Conservation (phyloP, 2,329 filamentous ascomycete genomes). For the Dryadomyces quercivorus region DNA sequence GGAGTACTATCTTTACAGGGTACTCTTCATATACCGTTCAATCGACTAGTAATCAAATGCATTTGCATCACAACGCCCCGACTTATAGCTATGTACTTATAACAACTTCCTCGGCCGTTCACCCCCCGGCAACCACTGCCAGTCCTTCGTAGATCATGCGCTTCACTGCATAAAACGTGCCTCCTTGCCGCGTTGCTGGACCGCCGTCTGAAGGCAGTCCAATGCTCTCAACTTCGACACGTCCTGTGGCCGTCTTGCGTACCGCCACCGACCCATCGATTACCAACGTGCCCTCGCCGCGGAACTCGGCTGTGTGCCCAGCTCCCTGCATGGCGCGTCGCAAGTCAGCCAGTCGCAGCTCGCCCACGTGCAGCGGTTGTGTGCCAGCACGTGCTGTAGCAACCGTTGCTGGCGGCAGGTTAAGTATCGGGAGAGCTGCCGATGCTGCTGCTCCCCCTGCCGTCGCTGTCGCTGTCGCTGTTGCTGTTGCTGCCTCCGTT, state of each 20-base stretch:
- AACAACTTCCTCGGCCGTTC: slow-evolving; percentile 8
- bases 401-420: slow-evolving; percentile 45
- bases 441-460: slow-evolving; percentile 9
- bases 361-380: slow-evolving; percentile 87
- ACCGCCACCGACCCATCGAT: slow-evolving; percentile 84
- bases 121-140: slow-evolving; percentile 74
- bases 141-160: slow-evolving; percentile 87
- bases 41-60: too few relatives aligned
- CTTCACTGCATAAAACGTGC: slow-evolving; percentile 77
- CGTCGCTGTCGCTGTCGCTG: slow-evolving; percentile 21
- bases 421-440: slow-evolving; percentile 33
- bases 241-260: slow-evolving; percentile 74
- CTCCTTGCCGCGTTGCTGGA: slow-evolving; percentile 31
- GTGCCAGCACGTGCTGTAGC: slow-evolving; percentile 65
- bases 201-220: slow-evolving; percentile 36
- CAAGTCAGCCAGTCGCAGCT: slow-evolving; percentile 78
- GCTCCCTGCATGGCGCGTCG: slow-evolving; percentile 69
- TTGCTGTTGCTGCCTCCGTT: slow-evolving; percentile 2
- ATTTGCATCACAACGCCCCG: neutral
- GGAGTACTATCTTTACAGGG: too few relatives aligned
- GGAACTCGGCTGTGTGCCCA: slow-evolving; percentile 82
- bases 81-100: neutral
- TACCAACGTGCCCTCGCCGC: slow-evolving; percentile 82
- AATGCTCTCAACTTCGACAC: slow-evolving; percentile 76
- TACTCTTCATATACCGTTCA: too few relatives aligned